Conservation (phyloP, 2,329 filamentous ascomycete genomes). For the Trichoderma semiorbis region DNA sequence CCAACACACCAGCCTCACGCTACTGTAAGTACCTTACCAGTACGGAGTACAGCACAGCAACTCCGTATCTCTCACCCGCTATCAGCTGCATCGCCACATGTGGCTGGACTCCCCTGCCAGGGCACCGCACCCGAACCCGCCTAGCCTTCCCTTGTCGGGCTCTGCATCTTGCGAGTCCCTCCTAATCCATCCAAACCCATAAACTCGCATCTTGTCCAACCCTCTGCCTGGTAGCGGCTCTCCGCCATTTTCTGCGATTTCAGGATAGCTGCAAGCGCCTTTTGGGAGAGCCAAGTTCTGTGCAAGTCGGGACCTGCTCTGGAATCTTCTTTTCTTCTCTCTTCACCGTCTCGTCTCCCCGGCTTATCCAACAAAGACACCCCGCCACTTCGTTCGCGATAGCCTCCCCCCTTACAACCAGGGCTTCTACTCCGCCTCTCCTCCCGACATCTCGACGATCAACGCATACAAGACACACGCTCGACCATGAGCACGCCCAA, state of each 20-base stretch:
- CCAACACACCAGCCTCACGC: not conserved
- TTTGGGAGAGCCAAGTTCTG: not conserved
- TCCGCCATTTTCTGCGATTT: not conserved
- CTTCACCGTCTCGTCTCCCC: conserved; percentile 16
- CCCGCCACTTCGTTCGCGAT: conserved; percentile 16
- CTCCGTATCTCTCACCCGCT: no score
- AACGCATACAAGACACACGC: not conserved
- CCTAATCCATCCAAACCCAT: conserved; percentile 29
- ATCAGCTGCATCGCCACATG: conserved; percentile 18
- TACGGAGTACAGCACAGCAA: not conserved
- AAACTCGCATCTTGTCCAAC: conserved; percentile 20
- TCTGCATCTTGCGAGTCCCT: conserved; percentile 33
- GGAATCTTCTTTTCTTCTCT: not conserved
- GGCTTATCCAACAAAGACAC: conserved; percentile 13
- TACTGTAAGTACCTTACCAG: not conserved
- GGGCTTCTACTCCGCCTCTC: not conserved
- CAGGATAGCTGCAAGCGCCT: conserved; percentile 7
- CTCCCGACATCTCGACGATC: not conserved
- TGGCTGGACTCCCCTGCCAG: conserved; percentile 20
- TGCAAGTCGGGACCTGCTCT: not conserved
- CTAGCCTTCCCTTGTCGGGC: conserved; percentile 30
- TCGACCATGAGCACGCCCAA: conserved; percentile 31
- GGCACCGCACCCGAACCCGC: conserved; percentile 21
- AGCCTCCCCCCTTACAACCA: conserved; percentile 2
- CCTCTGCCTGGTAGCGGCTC: conserved; percentile 6